phyloP scores from a whole-genome alignment of 768 basidiomycete genomes.

The Auricularia sp. region DNA sequence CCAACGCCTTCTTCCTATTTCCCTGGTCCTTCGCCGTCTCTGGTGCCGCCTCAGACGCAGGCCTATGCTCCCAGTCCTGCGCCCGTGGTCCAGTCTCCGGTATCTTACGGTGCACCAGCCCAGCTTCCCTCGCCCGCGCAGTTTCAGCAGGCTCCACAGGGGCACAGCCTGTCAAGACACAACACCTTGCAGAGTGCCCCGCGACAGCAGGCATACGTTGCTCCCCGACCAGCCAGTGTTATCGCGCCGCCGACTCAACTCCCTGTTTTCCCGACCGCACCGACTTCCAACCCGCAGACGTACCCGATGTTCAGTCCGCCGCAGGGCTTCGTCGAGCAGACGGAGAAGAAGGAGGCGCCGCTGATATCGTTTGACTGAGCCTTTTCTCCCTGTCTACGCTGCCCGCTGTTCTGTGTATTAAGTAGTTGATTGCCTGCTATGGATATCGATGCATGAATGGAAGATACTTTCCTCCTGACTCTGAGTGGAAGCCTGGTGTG shows the following conservation, averaged over 20 bases:
- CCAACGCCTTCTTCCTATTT: constrained; percentile 7
- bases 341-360: constrained; percentile 54
- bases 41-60: constrained; percentile 1
- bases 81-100: background rate
- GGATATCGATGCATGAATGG: background rate
- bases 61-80: constrained; percentile 1
- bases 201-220: background rate
- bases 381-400: background rate
- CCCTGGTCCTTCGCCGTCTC: background rate
- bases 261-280: constrained; percentile 57
- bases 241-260: constrained; percentile 18
- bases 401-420: background rate
- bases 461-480: background rate
- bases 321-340: constrained; percentile 34
- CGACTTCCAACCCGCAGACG: constrained; percentile 47
- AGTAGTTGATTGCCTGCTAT: background rate
- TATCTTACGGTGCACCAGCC: background rate
- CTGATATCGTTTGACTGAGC: constrained; percentile 22
- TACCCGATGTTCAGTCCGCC: constrained; percentile 40
- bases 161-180: background rate
- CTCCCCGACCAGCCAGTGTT: background rate
- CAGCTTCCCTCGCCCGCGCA: background rate
- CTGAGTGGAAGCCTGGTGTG: background rate
- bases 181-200: constrained; percentile 3
- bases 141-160: background rate